Percentiles rank a stretch among this genome's conserved stretches.
Evolutionary conservation across 257 asterid species (phyloP).

Genomic region (Nicotiana sylvestris): DNA sequence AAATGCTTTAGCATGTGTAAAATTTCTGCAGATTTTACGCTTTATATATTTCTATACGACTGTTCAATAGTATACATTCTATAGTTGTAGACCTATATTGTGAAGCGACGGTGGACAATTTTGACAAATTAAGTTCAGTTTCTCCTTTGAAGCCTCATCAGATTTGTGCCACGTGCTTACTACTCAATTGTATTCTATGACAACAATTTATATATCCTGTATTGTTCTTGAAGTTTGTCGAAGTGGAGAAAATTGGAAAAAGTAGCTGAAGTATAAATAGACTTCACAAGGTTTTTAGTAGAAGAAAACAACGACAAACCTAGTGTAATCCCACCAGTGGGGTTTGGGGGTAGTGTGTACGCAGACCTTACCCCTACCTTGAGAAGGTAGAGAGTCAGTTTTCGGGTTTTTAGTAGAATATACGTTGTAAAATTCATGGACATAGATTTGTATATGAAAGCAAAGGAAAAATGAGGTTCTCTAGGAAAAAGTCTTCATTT

Average conservation of each 20-base stretch:
- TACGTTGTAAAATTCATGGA: neutral
- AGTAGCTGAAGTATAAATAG: neutral
- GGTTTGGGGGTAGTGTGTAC: no score
- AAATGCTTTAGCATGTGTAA: conserved; percentile 8
- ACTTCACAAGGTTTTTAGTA: neutral
- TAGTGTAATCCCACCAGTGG: no score
- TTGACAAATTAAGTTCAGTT: neutral
- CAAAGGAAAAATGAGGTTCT: neutral
- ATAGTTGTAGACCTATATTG: neutral
- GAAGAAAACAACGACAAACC: neutral
- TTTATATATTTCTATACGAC: neutral
- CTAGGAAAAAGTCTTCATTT: neutral
- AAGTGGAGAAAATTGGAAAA: neutral
- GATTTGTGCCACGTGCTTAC: neutral
- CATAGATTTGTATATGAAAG: neutral
- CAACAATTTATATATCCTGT: neutral
- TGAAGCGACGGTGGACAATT: neutral
- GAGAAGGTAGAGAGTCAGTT: no score
- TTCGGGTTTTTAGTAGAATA: neutral
- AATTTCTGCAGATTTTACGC: neutral
- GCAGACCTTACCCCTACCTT: no score
- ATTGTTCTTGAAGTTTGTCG: neutral
- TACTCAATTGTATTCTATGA: neutral
- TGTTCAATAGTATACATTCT: conserved; percentile 2
- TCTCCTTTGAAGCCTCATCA: neutral